phyloP scores from a whole-genome alignment of 176 grass and related monocot species.

The Melocanna baccifera region DNA sequence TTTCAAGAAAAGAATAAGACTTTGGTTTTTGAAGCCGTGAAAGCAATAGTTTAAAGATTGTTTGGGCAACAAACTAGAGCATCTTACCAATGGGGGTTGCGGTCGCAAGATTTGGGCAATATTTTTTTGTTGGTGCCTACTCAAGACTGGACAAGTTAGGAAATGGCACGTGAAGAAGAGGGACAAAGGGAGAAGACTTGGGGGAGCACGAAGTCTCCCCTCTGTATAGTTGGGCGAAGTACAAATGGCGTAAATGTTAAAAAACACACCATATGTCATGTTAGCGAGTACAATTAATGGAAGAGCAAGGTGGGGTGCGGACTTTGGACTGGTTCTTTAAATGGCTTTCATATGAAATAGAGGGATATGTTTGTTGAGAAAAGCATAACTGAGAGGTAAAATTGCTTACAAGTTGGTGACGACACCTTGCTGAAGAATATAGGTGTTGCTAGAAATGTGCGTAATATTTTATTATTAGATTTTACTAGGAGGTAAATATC shows the following conservation, averaged over 20 bases:
- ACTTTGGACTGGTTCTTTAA: not conserved
- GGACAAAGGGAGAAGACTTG: not conserved
- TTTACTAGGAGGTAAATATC: too few relatives aligned
- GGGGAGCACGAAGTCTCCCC: not conserved
- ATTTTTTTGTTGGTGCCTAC: constrained; percentile 3
- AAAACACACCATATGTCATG: not conserved
- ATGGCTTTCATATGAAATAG: not conserved
- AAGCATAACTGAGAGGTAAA: not conserved
- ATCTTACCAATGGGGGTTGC: not conserved
- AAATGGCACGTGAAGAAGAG: not conserved
- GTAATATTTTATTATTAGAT: too few relatives aligned
- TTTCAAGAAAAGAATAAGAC: not conserved
- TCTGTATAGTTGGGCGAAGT: not conserved
- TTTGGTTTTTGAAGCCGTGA: not conserved
- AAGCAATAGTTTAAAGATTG: not conserved
- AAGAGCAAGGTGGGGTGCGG: not conserved
- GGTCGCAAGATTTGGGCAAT: not conserved
- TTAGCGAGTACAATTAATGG: not conserved
- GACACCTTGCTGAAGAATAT: not conserved
- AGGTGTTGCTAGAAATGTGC: too few relatives aligned
- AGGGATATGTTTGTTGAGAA: not conserved
- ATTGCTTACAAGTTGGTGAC: not conserved
- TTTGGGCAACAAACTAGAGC: not conserved
- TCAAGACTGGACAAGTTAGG: not conserved
- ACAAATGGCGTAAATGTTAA: constrained; percentile 26